Evolutionary conservation across 1,284 basidiomycete species (phyloP), one percentile per base, ranked within the genome.

Genomic region (Tilletia indica): DNA sequence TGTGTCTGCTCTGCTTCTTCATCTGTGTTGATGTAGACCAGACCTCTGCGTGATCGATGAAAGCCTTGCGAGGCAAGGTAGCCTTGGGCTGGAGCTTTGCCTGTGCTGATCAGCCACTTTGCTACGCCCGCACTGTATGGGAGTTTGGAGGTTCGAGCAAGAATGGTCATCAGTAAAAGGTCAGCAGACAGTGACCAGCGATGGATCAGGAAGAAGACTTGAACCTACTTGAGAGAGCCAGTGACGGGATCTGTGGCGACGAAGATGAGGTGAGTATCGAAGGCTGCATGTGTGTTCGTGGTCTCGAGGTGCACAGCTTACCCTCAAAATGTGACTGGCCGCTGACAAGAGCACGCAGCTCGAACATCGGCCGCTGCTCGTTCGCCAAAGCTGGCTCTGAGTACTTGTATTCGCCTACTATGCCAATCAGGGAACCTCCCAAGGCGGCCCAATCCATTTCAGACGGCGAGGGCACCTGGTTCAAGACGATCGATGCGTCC

Each of bases 171-270:
- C 9, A 69, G 48, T n/a, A 36, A 25, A 19, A 34, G 66, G 21
- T 67, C 69, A 70, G 69, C 25, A 16, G 21, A 38, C 21, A 16
- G 66, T 31, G 34, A 42, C 21, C 66, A 63, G 39, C 38, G 21
- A 36, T 19, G 49, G 34, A 14, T 38, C 2, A 34, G 45, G 39
- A n/a, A 38, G 38, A 69, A 56, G 38, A 16, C 19, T 56, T 8
- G 12, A 34, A 63, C 69, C n/a, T 67, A 70, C 69, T 79, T 82
- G 19, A 81, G 67, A 45, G 77, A 79, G 16, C 81, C 81, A 0
- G 78, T 80, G n/a, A 80, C 79, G 0, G 81, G 77, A 70, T 81
- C 81, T 64, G 81, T 77, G 47, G 69, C 68, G 16, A 74, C 75
- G 2, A 61, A 36, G 2, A 34, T 16, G 21, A 25, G 47, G 34